Conservation (phyloP, 805 yeast species). For the Hanseniaspora valbyensis region DNA sequence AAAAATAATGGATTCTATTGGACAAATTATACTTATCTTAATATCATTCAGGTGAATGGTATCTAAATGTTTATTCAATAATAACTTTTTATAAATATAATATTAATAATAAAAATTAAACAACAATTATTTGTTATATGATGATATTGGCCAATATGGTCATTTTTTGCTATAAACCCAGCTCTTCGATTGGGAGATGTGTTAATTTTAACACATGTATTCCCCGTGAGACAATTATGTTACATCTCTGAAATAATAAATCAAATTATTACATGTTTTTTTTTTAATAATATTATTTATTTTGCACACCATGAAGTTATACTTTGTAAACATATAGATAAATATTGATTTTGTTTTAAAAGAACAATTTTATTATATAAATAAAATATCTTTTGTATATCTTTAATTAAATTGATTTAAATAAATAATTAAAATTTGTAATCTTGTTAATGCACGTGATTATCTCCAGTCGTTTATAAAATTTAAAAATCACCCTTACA, state of each 20-base stretch:
- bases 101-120: not conserved
- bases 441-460: no score
- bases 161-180: conserved; percentile 16
- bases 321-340: not conserved
- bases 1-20: not conserved
- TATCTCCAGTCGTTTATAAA: no score
- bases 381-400: no score
- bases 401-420: no score
- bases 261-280: not conserved
- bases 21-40: not conserved
- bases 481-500: no score
- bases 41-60: conserved; percentile 12
- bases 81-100: no score
- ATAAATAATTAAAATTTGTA: no score
- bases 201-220: not conserved
- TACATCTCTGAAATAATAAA: conserved; percentile 11
- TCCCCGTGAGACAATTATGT: conserved; percentile 15
- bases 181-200: conserved; percentile 15
- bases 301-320: no score
- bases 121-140: conserved; percentile 9
- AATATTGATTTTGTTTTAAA: no score
- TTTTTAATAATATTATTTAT: no score
- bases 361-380: no score
- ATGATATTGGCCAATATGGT: conserved; percentile 14
- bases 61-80: not conserved